Evolutionary conservation across 1,284 basidiomycete species (phyloP).

Genomic region (Ustilago vetiveriae): DNA sequence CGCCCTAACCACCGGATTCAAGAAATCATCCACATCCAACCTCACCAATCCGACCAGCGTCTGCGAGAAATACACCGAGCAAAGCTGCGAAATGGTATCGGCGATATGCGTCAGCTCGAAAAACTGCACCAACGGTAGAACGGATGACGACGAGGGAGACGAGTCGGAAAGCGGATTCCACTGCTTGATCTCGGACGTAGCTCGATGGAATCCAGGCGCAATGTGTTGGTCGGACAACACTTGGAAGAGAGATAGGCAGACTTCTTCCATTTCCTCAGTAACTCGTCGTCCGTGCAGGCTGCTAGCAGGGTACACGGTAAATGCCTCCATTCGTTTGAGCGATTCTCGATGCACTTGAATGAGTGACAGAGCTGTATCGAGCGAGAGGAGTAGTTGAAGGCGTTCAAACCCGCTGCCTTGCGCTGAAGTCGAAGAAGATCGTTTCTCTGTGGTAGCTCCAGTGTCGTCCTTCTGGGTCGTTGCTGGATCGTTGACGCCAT

Average conservation of each 20-base stretch:
- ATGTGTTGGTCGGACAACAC: constrained; percentile 83
- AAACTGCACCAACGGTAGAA: constrained; percentile 92
- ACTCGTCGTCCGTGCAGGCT: constrained; percentile 72
- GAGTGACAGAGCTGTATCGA: constrained; percentile 88
- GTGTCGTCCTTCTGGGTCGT: background rate
- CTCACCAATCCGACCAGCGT: constrained; percentile 72
- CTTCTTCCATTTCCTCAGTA: constrained; percentile 77
- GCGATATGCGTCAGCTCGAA: constrained; percentile 97
- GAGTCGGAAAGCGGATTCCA: constrained; percentile 66
- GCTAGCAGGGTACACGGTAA: constrained; percentile 76
- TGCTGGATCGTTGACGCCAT: background rate
- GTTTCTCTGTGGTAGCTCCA: background rate
- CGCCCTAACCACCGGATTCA: constrained; percentile 90
- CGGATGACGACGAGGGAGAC: constrained; percentile 71
- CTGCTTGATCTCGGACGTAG: constrained; percentile 66
- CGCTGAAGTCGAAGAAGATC: background rate
- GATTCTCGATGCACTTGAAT: constrained; percentile 91
- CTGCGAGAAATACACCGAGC: constrained; percentile 97
- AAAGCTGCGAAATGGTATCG: constrained; percentile 96
- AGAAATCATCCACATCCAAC: constrained; percentile 79
- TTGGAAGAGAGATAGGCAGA: constrained; percentile 84
- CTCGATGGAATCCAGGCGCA: constrained; percentile 83
- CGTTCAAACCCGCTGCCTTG: constrained; percentile 13
- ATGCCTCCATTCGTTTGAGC: constrained; percentile 90
- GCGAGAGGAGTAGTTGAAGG: constrained; percentile 77